A percentile compares a stretch with the other conserved stretches of the same genome.
These are phyloP conservation scores for Mucor indicus DNA, from an alignment of 371 early-diverging fungal genomes.

Conservation along the genomic window DNA sequence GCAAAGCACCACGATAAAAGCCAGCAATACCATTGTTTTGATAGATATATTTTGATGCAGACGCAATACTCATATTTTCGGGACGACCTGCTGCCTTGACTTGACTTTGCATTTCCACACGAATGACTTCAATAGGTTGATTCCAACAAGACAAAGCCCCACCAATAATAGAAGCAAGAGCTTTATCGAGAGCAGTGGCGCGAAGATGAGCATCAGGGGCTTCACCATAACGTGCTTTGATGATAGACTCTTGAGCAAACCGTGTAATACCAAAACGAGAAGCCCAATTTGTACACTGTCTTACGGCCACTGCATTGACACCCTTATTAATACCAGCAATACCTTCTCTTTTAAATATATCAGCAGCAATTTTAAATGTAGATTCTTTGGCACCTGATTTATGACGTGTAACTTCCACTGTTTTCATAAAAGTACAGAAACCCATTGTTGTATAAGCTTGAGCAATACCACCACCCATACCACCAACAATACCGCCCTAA, in stretches of 20 bases:
- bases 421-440: slow-evolving; percentile 99
- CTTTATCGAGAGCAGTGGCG: slow-evolving; percentile 58
- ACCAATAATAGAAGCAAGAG: slow-evolving; percentile 81
- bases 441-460: slow-evolving; percentile 98
- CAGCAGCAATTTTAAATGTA: slow-evolving; percentile 79
- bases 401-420: slow-evolving; percentile 96
- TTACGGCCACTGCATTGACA: slow-evolving; percentile 86
- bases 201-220: slow-evolving; percentile 26
- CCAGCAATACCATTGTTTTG: slow-evolving; percentile 84
- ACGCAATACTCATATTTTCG: slow-evolving; percentile 80
- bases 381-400: slow-evolving; percentile 75
- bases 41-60: slow-evolving; percentile 88
- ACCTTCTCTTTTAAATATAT: slow-evolving; percentile 90
- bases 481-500: slow-evolving; percentile 84
- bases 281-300: slow-evolving; percentile 97
- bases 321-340: slow-evolving; percentile 95
- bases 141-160: slow-evolving; percentile 95
- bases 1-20: slow-evolving; percentile 93
- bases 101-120: slow-evolving; percentile 96
- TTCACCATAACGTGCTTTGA: slow-evolving; percentile 50
- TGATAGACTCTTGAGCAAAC: slow-evolving; percentile 76
- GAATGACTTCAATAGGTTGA: slow-evolving; percentile 96
- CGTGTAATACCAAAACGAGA: slow-evolving; percentile 91
- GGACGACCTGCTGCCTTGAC: slow-evolving; percentile 82
- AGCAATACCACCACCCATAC: slow-evolving; percentile 88